Evolutionary conservation across 257 asterid genomes (phyloP).

Genomic region (Verbena officinalis): DNA sequence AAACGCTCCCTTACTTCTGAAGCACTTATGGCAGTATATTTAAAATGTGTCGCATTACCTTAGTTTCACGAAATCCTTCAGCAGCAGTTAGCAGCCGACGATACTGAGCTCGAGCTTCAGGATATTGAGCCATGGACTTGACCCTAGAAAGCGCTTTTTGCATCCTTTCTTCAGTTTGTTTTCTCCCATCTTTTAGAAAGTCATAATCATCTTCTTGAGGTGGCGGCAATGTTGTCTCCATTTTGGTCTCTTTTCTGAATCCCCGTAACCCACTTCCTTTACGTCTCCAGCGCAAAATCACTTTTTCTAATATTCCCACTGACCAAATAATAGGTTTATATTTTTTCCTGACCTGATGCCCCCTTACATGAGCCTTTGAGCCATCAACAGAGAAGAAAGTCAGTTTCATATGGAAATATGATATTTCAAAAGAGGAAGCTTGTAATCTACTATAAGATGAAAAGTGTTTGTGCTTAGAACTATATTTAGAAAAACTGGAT

Average conservation of each 20-base stretch:
- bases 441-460: conserved; percentile 1
- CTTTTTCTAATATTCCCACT: conserved; percentile 90
- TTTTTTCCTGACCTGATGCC: conserved; percentile 92
- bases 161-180: conserved; percentile 84
- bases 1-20: too few relatives aligned
- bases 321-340: conserved; percentile 89
- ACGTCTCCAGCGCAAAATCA: conserved; percentile 94
- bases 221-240: conserved; percentile 37
- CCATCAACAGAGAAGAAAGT: conserved; percentile 36
- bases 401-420: conserved; percentile 22
- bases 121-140: conserved; percentile 85
- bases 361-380: conserved; percentile 95
- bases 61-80: conserved; percentile 74
- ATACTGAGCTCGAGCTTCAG: conserved; percentile 93
- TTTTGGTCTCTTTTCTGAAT: conserved; percentile 55
- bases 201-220: conserved; percentile 79
- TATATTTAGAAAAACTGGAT: conserved; percentile 8
- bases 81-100: conserved; percentile 86
- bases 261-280: conserved; percentile 91
- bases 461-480: conserved; percentile 9
- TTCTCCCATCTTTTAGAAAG: conserved; percentile 83
- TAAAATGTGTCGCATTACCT: conserved; percentile 48
- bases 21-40: neutral
- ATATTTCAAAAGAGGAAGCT: neutral
- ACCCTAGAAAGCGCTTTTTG: conserved; percentile 89